A percentile compares a stretch with the other conserved stretches of the same genome.
phyloP scores from a whole-genome alignment of 1,284 basidiomycete species.

The Boletus nobilissimus region DNA sequence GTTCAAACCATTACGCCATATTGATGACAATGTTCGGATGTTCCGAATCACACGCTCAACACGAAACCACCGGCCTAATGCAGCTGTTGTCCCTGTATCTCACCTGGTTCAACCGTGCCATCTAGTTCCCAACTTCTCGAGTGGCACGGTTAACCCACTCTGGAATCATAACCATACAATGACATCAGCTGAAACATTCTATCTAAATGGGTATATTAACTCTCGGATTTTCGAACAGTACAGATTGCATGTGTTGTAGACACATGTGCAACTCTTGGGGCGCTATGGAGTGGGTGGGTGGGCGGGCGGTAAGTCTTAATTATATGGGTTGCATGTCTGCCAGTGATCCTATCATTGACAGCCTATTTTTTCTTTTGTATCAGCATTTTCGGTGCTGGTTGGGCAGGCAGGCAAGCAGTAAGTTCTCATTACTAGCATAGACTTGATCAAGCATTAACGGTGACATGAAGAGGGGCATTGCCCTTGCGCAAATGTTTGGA shows the following conservation, averaged over 20 bases:
- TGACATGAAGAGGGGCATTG: no score
- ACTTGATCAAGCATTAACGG: no score
- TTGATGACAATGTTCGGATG: not conserved
- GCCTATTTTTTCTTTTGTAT: no score
- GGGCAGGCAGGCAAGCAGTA: no score
- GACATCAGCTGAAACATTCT: slow-evolving; percentile 3
- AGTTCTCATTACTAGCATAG: no score
- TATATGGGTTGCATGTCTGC: no score
- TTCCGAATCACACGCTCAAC: slow-evolving; percentile 7
- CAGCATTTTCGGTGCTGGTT: no score
- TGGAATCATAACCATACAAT: slow-evolving; percentile 14
- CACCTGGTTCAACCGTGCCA: slow-evolving; percentile 14
- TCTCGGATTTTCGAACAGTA: slow-evolving; percentile 4
- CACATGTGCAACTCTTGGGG: no score
- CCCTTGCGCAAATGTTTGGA: no score
- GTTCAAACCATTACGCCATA: not conserved
- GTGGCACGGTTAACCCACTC: not conserved
- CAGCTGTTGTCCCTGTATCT: slow-evolving; percentile 5
- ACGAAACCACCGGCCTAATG: not conserved
- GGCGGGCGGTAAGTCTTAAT: no score
- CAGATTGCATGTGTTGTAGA: not conserved
- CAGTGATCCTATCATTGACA: no score
- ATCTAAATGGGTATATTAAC: slow-evolving; percentile 26
- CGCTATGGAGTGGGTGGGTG: no score
- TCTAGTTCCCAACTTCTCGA: slow-evolving; percentile 23